Percentiles rank a stretch among this genome's conserved stretches.
These are phyloP conservation scores for Teunomyces barrocoloradensis DNA, from an alignment of 805 yeast species.

Conservation along the genomic window DNA sequence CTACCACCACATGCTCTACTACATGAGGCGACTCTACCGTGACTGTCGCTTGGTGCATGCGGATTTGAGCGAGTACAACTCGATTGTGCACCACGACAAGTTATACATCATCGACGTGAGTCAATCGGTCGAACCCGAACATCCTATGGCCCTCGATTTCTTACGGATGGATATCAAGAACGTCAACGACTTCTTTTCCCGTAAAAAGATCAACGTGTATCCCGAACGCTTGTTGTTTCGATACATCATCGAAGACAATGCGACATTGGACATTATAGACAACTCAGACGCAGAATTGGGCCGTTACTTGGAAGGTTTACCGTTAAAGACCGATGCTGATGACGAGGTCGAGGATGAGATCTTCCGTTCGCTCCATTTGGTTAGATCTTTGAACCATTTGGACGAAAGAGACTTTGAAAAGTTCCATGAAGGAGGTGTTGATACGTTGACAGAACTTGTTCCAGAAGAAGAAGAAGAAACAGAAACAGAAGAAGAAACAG, in stretches of 20 bases:
- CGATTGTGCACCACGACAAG: constrained; percentile 75
- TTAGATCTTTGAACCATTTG: constrained; percentile 75
- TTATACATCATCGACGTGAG: constrained; percentile 93
- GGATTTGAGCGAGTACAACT: constrained; percentile 91
- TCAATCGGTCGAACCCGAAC: constrained; percentile 96
- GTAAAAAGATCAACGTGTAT: constrained; percentile 69
- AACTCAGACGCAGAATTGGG: constrained; percentile 44
- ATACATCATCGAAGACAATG: constrained; percentile 58
- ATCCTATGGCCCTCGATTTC: constrained; percentile 94
- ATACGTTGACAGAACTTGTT: constrained; percentile 65
- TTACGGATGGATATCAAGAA: constrained; percentile 97
- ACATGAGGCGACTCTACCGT: constrained; percentile 85
- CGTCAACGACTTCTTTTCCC: constrained; percentile 80
- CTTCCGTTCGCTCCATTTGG: constrained; percentile 76
- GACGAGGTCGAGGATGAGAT: constrained; percentile 73
- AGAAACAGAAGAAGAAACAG: constrained; percentile 18
- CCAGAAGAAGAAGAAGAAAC: constrained; percentile 24
- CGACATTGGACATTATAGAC: constrained; percentile 32
- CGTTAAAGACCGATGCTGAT: constrained; percentile 56
- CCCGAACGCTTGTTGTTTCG: constrained; percentile 81
- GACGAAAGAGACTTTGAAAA: constrained; percentile 88
- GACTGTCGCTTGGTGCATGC: constrained; percentile 93
- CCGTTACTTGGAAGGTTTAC: constrained; percentile 47
- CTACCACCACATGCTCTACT: constrained; percentile 76
- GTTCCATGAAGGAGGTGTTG: constrained; percentile 76